Evolutionary conservation across 2,329 filamentous ascomycete genomes (phyloP), one percentile per base, ranked within the genome.

Genomic region (Exophiala xenobiotica): DNA sequence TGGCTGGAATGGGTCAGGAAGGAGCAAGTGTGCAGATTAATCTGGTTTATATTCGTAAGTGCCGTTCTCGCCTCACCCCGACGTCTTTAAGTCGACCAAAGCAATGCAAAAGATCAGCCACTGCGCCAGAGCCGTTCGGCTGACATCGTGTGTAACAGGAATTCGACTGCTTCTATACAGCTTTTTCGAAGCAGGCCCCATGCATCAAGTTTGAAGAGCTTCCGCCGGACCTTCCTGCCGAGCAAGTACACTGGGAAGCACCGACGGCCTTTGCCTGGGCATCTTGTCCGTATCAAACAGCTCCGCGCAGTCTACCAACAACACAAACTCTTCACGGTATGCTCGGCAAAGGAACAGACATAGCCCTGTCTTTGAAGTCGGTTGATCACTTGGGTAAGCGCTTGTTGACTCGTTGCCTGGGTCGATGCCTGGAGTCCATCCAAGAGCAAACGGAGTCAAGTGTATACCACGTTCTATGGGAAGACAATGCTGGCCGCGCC

Each of bases 171-270:
- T 31, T 49, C 7, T 49, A 49, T 11, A 31, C 46, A 6, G 46
- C 46, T 8, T 49, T 49, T 16, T 49, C 46, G 20, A 49, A 41
- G 8, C 46, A 49, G 18, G 16, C 16, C 9, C 46, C 46, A 18
- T 49, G 46, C 46, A 49, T 31, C 6, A 49, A 49, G 14, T 14
- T 49, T 20, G 46, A 49, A 11, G 46, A 49, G 22, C 23, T 49
- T 11, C 46, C 46, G 6, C 37, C 39, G 1, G 46, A 49, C 5
- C 42, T 42, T 11, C 37, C 46, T 4, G 42, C 37, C 14, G 46
- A 49, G 20, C 22, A 49, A 27, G 7, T 49, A 31, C 27, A 49
- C 24, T 49, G 46, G 46, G 38, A 49, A 11, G 46, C 46, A 29
- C 46, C 46, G 6, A 49, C 46, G 1, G 46, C 39, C 5, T 42